Evolutionary conservation across 2,329 filamentous ascomycete genomes (phyloP), one percentile per base, ranked within the genome.

Genomic region (Elsinoe batatas): DNA sequence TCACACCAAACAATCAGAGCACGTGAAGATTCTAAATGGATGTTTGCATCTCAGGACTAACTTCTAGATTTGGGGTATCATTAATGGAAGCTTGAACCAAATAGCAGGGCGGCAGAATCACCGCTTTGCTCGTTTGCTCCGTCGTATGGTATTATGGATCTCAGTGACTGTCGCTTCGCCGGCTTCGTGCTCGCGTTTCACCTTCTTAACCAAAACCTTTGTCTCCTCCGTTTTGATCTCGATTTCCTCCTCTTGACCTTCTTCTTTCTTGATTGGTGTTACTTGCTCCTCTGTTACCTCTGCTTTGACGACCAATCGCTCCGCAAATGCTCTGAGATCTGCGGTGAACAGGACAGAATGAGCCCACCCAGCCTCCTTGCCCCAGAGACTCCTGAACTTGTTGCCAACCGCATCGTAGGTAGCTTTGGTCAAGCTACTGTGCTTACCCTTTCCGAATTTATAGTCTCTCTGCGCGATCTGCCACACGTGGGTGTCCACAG

Each of bases 401-500:
- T 95, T 87, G 0, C 87, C 93, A 12, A 98, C 83, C 0, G 89
- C 88, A 67, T 93, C 85, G 65, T 98, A 97, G 60, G 88, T 91
- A 38, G 79, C 80, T 66, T 94, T 94, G 12, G 86, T 96, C 59
- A 98, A 77, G 46, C 88, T 91, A 65, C 90, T 91, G 59, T 87
- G 78, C 65, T 88, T 91, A 7, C 81, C 82, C 64, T 84, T 88
- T 5, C 88, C 88, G 64, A 98, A 95, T 58, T 85, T 90, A 72
- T 98, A 98, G 69, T 98, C 93, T 54, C 93, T 79, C 68, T 94
- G 88, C 0, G 93, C 94, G 65, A 98, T 97, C 74, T 97, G 91
- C 91, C 91, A 97, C 11, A 98, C 89, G 71, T 98, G 94, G 1
- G 94, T 98, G 69, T 98, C 93, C 32, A 98, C 88, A 0, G 93